phyloP scores from a whole-genome alignment of 2,329 filamentous ascomycete genomes.

The Pezicula rhizophila region DNA sequence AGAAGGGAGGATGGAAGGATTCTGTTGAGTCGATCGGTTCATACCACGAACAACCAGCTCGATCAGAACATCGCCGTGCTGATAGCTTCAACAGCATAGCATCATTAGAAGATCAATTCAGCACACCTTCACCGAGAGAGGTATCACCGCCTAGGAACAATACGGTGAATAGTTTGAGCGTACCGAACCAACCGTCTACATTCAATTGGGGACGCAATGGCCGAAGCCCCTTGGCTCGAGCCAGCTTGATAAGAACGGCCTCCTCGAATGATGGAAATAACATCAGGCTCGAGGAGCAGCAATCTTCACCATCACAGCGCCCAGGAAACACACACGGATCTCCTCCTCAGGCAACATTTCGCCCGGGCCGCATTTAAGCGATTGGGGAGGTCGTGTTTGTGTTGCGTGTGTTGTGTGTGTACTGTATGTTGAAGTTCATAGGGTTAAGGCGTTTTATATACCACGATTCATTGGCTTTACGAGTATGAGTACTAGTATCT shows the following conservation, averaged over 20 bases:
- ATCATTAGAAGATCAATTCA: constrained; percentile 7
- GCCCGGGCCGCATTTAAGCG: no score
- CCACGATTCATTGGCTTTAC: no score
- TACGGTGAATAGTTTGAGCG: constrained; percentile 3
- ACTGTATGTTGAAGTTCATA: no score
- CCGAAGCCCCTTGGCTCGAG: constrained; percentile 30
- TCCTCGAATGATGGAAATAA: constrained; percentile 16
- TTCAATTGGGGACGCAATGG: constrained; percentile 18
- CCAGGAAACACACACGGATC: no score
- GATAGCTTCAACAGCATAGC: constrained; percentile 12
- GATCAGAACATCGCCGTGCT: constrained; percentile 10
- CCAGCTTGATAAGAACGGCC: constrained; percentile 26
- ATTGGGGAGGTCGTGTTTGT: no score
- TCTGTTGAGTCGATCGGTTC: constrained; percentile 28
- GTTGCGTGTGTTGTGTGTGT: no score
- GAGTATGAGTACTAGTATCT: no score
- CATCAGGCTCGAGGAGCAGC: constrained; percentile 20
- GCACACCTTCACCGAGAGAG: constrained; percentile 6
- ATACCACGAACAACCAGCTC: constrained; percentile 13
- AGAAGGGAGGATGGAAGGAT: constrained; percentile 36
- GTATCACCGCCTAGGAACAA: constrained; percentile 4
- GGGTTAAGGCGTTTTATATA: no score
- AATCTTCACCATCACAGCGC: no score
- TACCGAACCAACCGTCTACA: constrained; percentile 15
- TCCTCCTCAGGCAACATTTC: no score